A percentile compares a stretch with the other conserved stretches of the same genome.
Conservation (phyloP, 306 rosid species). For the Rosa multiflora region DNA sequence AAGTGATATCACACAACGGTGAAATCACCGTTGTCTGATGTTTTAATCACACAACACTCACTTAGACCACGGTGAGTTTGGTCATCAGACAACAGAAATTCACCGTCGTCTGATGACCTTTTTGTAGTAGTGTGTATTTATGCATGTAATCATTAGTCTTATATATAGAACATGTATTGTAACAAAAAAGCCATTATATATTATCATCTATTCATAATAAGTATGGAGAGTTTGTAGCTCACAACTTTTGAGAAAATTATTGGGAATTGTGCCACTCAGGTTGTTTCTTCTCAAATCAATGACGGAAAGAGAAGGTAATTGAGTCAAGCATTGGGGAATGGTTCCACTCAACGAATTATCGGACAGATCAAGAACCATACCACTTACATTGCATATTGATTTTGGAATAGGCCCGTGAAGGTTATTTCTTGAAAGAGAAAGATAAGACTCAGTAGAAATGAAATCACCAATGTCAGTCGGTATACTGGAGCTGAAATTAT, state of each 20-base stretch:
- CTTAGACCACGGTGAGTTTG: too few relatives aligned
- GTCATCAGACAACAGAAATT: too few relatives aligned
- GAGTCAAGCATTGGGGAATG: constrained; percentile 18
- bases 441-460: not conserved
- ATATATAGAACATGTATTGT: too few relatives aligned
- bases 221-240: too few relatives aligned
- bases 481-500: not conserved
- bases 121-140: too few relatives aligned
- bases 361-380: constrained; percentile 23
- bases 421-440: constrained; percentile 7
- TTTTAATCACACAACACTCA: too few relatives aligned
- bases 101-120: too few relatives aligned
- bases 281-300: constrained; percentile 16
- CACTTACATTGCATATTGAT: constrained; percentile 27
- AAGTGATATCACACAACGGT: too few relatives aligned
- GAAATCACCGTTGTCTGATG: too few relatives aligned
- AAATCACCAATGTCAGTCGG: not conserved
- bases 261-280: not conserved
- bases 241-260: not conserved
- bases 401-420: constrained; percentile 18
- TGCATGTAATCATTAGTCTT: too few relatives aligned
- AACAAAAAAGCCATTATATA: too few relatives aligned
- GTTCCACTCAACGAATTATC: constrained; percentile 22
- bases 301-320: not conserved
- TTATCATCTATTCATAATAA: too few relatives aligned